phyloP scores from a whole-genome alignment of 371 early-diverging fungal genomes.

The Mortierella sp. region DNA sequence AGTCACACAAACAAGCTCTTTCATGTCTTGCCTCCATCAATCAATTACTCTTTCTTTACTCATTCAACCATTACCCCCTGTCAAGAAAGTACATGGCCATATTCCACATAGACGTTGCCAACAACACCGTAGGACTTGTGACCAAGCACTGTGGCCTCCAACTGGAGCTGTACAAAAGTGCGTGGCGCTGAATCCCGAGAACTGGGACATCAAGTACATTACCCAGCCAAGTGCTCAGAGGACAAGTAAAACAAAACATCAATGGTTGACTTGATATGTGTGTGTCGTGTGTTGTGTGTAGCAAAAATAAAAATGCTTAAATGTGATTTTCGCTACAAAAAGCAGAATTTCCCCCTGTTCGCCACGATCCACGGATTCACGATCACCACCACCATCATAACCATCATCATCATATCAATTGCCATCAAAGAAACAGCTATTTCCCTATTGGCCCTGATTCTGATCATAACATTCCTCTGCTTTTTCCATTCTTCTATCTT shows the following conservation, averaged over 20 bases:
- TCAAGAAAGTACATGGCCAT: conserved; percentile 32
- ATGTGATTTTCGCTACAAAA: too few species aligned
- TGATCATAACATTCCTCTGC: too few species aligned
- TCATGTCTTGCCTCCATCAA: too few species aligned
- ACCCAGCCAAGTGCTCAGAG: conserved; percentile 86
- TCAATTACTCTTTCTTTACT: neutral
- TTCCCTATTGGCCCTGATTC: neutral
- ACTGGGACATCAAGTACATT: conserved; percentile 80
- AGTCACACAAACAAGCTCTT: neutral
- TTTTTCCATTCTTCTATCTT: neutral
- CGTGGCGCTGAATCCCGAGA: conserved; percentile 78
- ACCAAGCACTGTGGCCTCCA: conserved; percentile 85
- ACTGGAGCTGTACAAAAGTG: conserved; percentile 83
- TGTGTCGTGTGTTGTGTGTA: too few species aligned
- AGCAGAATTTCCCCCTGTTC: too few species aligned
- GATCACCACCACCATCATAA: too few species aligned
- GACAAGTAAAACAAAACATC: too few species aligned
- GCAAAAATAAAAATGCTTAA: too few species aligned
- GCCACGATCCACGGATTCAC: too few species aligned
- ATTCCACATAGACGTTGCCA: conserved; percentile 59
- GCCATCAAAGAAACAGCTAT: neutral
- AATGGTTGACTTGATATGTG: neutral
- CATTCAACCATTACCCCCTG: conserved; percentile 4
- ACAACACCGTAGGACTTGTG: conserved; percentile 63
- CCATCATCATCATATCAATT: too few species aligned